These are phyloP conservation scores for Candida hungchunana DNA, from an alignment of 805 yeast genomes.

Conservation along the genomic window DNA sequence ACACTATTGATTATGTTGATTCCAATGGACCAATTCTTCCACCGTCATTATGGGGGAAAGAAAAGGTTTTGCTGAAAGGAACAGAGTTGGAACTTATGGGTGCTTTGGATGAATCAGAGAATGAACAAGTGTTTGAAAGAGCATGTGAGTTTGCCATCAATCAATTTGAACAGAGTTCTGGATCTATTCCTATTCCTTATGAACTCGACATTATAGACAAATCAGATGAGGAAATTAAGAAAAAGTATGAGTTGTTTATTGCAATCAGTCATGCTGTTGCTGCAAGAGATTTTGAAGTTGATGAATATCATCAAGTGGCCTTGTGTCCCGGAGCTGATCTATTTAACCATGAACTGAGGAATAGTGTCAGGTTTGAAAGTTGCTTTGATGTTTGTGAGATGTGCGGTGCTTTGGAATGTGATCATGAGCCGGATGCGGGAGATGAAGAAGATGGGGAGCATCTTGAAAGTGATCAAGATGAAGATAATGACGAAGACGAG, in stretches of 20 bases:
- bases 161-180: slow-evolving; percentile 24
- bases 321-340: slow-evolving; percentile 91
- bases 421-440: slow-evolving; percentile 11
- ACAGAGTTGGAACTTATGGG: slow-evolving; percentile 60
- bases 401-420: slow-evolving; percentile 46
- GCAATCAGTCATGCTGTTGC: slow-evolving; percentile 58
- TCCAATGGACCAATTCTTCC: slow-evolving; percentile 41
- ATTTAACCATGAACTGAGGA: slow-evolving; percentile 67
- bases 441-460: slow-evolving; percentile 11
- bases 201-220: slow-evolving; percentile 27
- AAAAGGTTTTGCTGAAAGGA: slow-evolving; percentile 45
- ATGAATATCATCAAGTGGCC: slow-evolving; percentile 66
- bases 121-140: slow-evolving; percentile 34
- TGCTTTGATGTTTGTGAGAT: slow-evolving; percentile 45
- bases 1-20: slow-evolving; percentile 38
- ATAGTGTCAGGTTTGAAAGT: slow-evolving; percentile 66
- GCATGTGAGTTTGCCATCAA: slow-evolving; percentile 32
- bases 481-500: slow-evolving; percentile 10
- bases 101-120: slow-evolving; percentile 47
- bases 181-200: slow-evolving; percentile 28
- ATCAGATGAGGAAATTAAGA: slow-evolving; percentile 21
- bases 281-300: slow-evolving; percentile 79
- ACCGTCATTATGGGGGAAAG: slow-evolving; percentile 59
- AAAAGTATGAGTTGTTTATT: slow-evolving; percentile 45
- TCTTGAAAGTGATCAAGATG: slow-evolving; percentile 11